Conservation (phyloP, 768 basidiomycete species). For the Panaeolus papilionaceus region DNA sequence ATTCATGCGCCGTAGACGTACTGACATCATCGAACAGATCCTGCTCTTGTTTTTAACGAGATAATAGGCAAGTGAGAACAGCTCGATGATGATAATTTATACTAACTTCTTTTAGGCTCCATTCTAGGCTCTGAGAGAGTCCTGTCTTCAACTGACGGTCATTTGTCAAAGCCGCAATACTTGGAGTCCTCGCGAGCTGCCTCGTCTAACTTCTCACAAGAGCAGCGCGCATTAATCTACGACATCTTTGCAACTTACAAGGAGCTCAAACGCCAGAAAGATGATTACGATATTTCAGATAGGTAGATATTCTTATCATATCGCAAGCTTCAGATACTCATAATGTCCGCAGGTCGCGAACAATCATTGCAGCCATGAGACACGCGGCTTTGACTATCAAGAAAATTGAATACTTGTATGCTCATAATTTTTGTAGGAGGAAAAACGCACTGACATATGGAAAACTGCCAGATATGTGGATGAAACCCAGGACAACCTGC, state of each 20-base stretch:
- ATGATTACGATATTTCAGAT: slow-evolving; percentile 65
- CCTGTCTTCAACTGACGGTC: slow-evolving; percentile 37
- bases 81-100: neutral
- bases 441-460: too few species aligned
- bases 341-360: slow-evolving; percentile 50
- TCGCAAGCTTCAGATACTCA: neutral
- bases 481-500: slow-evolving; percentile 75
- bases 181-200: slow-evolving; percentile 53
- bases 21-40: slow-evolving; percentile 46
- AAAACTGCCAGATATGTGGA: slow-evolving; percentile 62
- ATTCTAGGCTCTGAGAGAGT: slow-evolving; percentile 73
- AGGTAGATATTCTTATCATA: slow-evolving; percentile 35
- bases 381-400: slow-evolving; percentile 41
- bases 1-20: neutral
- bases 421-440: too few species aligned
- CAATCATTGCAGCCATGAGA: slow-evolving; percentile 45
- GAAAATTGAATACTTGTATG: slow-evolving; percentile 57
- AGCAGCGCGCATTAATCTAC: slow-evolving; percentile 54
- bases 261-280: slow-evolving; percentile 45
- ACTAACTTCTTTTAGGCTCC: slow-evolving; percentile 45
- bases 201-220: slow-evolving; percentile 57
- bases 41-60: slow-evolving; percentile 68
- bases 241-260: slow-evolving; percentile 58
- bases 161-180: slow-evolving; percentile 53
- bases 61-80: slow-evolving; percentile 54